Evolutionary conservation across 1,284 basidiomycete genomes (phyloP).

Genomic region (Rhodotorula mucilaginosa): DNA sequence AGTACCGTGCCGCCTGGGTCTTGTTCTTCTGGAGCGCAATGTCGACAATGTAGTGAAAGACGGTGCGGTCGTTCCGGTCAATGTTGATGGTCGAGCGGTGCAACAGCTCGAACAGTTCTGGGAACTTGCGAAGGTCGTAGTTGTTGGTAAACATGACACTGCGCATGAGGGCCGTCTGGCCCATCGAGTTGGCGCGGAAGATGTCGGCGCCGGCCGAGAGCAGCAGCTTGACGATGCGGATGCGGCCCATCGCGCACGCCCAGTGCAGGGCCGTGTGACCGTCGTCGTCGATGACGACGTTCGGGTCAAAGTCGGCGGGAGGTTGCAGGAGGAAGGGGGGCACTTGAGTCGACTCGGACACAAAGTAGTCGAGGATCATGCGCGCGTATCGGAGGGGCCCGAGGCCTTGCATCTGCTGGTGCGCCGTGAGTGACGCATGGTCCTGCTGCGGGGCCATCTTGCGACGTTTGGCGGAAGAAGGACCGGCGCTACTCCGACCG

Average conservation of each 20-base stretch:
- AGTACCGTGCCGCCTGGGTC: slow-evolving; percentile 95
- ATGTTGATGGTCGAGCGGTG: slow-evolving; percentile 98
- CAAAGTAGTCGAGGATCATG: slow-evolving; percentile 97
- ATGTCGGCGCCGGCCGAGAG: slow-evolving; percentile 93
- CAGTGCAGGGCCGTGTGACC: slow-evolving; percentile 97
- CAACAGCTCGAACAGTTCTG: slow-evolving; percentile 92
- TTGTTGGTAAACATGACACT: slow-evolving; percentile 99
- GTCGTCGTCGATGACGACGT: slow-evolving; percentile 97
- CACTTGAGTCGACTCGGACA: slow-evolving; percentile 92
- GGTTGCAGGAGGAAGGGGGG: slow-evolving; percentile 85
- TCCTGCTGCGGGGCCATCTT: slow-evolving; percentile 32
- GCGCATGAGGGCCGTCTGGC: slow-evolving; percentile 97
- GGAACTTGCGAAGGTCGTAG: slow-evolving; percentile 98
- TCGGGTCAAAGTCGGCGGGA: slow-evolving; percentile 89
- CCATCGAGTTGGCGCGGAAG: slow-evolving; percentile 93
- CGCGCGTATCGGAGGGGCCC: slow-evolving; percentile 71
- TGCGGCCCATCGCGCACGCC: slow-evolving; percentile 98
- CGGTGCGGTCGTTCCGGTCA: slow-evolving; percentile 95
- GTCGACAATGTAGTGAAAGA: slow-evolving; percentile 98
- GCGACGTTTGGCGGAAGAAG: slow-evolving; percentile 27
- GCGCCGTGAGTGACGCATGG: slow-evolving; percentile 16
- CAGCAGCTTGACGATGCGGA: slow-evolving; percentile 92
- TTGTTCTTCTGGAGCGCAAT: slow-evolving; percentile 98
- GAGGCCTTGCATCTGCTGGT: slow-evolving; percentile 39
- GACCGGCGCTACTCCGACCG: slow-evolving; percentile 11